Conservation (phyloP, 73 alveolate genomes). For the Blepharisma stoltei region DNA sequence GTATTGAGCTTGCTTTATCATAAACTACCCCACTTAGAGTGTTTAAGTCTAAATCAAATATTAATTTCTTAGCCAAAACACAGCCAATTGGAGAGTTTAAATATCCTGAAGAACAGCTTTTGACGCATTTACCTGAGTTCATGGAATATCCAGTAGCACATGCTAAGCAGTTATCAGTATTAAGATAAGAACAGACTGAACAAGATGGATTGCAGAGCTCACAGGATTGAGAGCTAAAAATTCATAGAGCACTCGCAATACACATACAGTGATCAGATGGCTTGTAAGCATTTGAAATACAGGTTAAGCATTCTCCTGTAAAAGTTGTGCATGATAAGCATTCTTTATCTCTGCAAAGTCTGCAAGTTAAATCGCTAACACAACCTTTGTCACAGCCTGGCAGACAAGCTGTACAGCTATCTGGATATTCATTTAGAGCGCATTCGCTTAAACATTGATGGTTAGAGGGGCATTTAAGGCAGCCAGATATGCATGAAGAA, state of each 20-base stretch:
- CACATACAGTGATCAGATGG: background rate
- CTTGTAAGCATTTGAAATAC: constrained; percentile 9
- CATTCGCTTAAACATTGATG: too few species aligned
- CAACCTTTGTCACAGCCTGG: background rate
- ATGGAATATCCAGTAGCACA: too few species aligned
- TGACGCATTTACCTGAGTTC: too few species aligned
- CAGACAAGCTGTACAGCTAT: background rate
- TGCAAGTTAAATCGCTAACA: constrained; percentile 6
- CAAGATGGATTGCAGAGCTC: background rate
- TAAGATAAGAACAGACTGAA: background rate
- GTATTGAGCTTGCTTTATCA: background rate
- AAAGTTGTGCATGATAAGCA: background rate
- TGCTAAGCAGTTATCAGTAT: background rate
- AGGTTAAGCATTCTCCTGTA: background rate
- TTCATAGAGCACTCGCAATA: background rate
- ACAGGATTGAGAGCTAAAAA: background rate
- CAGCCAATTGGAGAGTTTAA: background rate
- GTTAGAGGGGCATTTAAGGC: too few species aligned
- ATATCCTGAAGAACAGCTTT: too few species aligned
- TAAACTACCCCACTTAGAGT: background rate
- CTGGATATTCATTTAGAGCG: background rate
- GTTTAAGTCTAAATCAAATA: background rate
- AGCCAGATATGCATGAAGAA: too few species aligned
- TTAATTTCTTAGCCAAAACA: background rate
- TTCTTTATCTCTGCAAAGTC: background rate